Evolutionary conservation across 441 rosid genomes (phyloP).

Genomic region (Corymbia calophylla): DNA sequence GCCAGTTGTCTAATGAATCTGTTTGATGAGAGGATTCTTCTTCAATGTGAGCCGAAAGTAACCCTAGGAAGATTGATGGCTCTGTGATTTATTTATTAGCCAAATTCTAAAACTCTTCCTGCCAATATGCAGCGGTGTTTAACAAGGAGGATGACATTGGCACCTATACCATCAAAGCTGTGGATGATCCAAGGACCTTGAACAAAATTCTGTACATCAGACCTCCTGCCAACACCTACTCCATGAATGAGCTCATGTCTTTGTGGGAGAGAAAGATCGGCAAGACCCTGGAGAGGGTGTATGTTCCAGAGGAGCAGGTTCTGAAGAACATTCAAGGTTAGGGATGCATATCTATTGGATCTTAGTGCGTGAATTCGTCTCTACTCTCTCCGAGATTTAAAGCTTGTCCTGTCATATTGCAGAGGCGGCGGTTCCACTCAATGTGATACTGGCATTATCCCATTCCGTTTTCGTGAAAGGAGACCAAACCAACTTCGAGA

Average conservation of each 20-base stretch:
- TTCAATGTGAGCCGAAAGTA: background rate
- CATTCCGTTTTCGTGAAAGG: constrained; percentile 56
- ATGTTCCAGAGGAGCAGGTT: constrained; percentile 48
- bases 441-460: constrained; percentile 24
- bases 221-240: background rate
- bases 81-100: background rate
- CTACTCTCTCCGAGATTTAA: background rate
- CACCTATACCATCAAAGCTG: background rate
- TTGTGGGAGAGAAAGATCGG: background rate
- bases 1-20: background rate
- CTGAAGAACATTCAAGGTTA: constrained; percentile 45
- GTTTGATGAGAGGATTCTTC: background rate
- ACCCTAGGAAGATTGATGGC: background rate
- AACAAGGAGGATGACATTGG: background rate
- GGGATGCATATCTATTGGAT: background rate
- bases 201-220: background rate
- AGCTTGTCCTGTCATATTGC: background rate
- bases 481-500: constrained; percentile 49
- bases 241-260: background rate
- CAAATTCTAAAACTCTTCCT: background rate
- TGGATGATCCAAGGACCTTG: background rate
- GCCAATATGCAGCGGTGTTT: background rate
- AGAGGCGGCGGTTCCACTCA: constrained; percentile 34
- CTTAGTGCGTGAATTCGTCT: background rate
- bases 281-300: background rate